Base-by-base conservation (phyloP, 2,329 filamentous ascomycete genomes). In the Pleoardoris graminearum region DNA sequence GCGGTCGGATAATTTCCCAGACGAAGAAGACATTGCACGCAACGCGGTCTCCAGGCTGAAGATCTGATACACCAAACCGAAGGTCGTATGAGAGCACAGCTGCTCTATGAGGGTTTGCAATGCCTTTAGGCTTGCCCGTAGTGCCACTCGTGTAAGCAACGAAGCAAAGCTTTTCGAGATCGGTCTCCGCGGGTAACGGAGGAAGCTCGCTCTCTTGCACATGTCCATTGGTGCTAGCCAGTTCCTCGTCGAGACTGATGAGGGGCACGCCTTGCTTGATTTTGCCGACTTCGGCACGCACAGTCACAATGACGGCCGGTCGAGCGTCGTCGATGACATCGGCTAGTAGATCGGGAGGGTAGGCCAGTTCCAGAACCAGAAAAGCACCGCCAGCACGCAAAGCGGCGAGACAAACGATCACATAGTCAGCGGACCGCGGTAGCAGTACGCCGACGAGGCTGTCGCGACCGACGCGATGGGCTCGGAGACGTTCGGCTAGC, bases 1-100 rank as follows among this genome's bases (percentile, higher is more conserved):
- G 77, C 7, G 89, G 89, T 4, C 89, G 86, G 49, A 93, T 72
- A 51, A 92, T 91, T 70, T 93, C 89, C 89, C 89, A 93, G 41
- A 92, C 81, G 68, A 93, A 93, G 72, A 92, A 93, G 53, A 92
- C 89, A 77, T 92, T 93, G 75, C 89, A 92, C n/a, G 89, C 89
- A 10, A 92, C 88, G 6, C 89, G 83, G 61, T 91, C 89, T 14
- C 88, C 88, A 0, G 85, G 86, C 16, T 80, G 74, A 2, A 90
- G 76, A 68, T 92, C 86, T 59, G 85, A 87, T 43, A 92, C 71
- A 8, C 76, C 78, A 65, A 92, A 92, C 70, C 89, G 79, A 57
- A 90, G 72, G 61, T 90, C 79, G 67, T 92, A 92, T 6, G 89
- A 92, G 23, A 83, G 80, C 1, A 92, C 85, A 0, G 89, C 80